These are phyloP conservation scores for Fusarium pseudograminearum DNA, from an alignment of 2,329 filamentous ascomycete species.

Conservation along the genomic window DNA sequence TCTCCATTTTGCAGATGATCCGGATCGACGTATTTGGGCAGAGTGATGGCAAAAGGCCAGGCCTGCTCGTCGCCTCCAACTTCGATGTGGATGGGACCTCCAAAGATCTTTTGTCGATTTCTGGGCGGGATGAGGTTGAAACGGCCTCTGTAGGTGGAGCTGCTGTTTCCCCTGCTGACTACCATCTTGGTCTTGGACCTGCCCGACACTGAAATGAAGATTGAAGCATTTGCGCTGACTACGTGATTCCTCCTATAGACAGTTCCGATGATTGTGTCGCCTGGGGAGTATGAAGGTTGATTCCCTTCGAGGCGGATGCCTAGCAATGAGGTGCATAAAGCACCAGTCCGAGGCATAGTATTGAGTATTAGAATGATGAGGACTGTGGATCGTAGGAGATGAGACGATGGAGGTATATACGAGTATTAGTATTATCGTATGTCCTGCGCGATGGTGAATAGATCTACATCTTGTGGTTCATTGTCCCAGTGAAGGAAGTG, in stretches of 20 bases:
- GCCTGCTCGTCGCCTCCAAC: conserved; percentile 6
- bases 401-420: too few relatives aligned
- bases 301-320: conserved; percentile 31
- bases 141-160: neutral
- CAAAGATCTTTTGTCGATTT: conserved; percentile 26
- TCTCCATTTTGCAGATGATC: neutral
- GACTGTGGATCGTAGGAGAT: neutral
- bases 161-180: conserved; percentile 1
- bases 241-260: conserved; percentile 41
- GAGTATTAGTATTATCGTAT: neutral
- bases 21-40: conserved; percentile 42
- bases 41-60: conserved; percentile 50
- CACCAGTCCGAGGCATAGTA: conserved; percentile 16
- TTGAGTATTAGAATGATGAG: neutral
- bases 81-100: conserved; percentile 48
- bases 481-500: neutral
- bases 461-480: neutral
- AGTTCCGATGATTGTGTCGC: conserved; percentile 48
- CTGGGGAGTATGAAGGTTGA: conserved; percentile 26
- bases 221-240: conserved; percentile 41
- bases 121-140: conserved; percentile 38
- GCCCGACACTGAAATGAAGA: conserved; percentile 45
- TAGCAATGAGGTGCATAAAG: neutral
- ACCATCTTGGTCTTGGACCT: conserved; percentile 47
- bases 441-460: too few relatives aligned